Conservation (phyloP, 441 rosid species). For the Eutrema salsugineum region DNA sequence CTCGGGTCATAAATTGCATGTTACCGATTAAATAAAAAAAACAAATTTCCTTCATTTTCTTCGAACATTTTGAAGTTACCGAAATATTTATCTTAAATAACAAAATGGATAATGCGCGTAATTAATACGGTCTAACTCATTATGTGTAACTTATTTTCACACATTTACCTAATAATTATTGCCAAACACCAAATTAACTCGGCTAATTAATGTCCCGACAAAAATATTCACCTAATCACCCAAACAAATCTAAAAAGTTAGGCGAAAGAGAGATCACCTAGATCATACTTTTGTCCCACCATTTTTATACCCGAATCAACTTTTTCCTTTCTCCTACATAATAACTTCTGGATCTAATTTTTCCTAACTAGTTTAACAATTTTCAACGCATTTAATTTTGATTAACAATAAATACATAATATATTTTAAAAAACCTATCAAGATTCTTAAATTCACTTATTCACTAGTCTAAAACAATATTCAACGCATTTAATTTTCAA, state of each 20-base stretch:
- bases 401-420: neutral
- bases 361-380: neutral
- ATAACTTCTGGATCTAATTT: neutral
- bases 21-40: neutral
- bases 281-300: neutral
- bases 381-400: neutral
- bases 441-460: neutral
- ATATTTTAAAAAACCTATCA: neutral
- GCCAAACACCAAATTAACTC: neutral
- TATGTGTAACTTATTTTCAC: slow-evolving; percentile 1
- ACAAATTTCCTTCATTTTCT: neutral
- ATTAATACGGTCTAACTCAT: neutral
- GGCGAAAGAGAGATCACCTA: slow-evolving; percentile 14
- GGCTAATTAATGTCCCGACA: neutral
- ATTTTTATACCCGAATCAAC: neutral
- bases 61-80: neutral
- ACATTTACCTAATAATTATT: neutral
- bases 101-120: neutral
- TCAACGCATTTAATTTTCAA: neutral
- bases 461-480: neutral
- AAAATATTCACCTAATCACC: neutral
- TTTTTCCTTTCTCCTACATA: neutral
- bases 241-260: neutral
- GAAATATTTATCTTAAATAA: neutral
- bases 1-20: neutral